Conservation (phyloP, 2,329 filamentous ascomycete species). For the Diaporthe caulivora region DNA sequence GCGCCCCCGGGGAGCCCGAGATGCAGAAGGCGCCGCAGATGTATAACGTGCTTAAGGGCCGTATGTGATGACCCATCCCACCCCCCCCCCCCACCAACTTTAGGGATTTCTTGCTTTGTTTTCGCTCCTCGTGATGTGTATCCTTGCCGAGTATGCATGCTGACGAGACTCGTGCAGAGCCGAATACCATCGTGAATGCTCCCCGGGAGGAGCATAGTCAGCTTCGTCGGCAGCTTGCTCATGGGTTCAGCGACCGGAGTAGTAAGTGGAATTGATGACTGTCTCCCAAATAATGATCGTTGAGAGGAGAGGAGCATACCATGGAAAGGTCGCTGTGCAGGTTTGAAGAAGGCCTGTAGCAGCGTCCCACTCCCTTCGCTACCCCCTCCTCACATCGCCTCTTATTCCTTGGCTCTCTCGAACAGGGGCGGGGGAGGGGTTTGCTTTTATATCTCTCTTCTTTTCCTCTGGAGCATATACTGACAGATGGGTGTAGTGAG, state of each 20-base stretch:
- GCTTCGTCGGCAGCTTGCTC: conserved; percentile 34
- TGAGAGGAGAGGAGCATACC: neutral
- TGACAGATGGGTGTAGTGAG: conserved; percentile 12
- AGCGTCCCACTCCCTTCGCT: neutral
- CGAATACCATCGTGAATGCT: conserved; percentile 21
- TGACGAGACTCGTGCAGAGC: conserved; percentile 6
- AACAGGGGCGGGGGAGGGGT: no score
- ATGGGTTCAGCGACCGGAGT: conserved; percentile 36
- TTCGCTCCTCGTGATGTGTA: neutral
- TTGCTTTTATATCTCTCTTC: neutral
- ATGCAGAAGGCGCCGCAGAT: conserved; percentile 22
- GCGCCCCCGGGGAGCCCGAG: conserved; percentile 19
- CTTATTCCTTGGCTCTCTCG: no score
- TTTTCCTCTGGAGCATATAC: neutral
- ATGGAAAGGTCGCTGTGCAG: neutral
- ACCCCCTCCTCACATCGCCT: no score
- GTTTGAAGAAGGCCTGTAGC: neutral
- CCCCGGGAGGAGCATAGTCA: conserved; percentile 31
- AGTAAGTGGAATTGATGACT: neutral
- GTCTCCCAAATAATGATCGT: neutral
- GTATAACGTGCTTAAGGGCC: neutral
- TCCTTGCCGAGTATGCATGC: neutral
- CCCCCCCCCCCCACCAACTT: neutral
- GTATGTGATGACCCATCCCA: neutral
- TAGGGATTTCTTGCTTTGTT: no score